Base-by-base conservation (phyloP, 1,284 basidiomycete species). In the Ustilago sp. region DNA sequence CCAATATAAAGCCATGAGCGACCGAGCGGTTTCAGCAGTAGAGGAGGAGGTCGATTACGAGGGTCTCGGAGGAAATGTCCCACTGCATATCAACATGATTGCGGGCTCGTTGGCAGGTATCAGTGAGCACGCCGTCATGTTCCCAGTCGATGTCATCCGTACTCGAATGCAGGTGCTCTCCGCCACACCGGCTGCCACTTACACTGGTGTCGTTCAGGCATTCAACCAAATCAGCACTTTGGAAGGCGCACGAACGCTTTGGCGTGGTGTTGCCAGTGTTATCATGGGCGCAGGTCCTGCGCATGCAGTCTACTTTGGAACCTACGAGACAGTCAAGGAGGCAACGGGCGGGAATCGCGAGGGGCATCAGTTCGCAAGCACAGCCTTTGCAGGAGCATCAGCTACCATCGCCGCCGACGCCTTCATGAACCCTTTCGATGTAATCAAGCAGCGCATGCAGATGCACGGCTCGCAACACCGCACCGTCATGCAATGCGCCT, bases 371-470 rank as follows among this genome's bases (percentile, higher is more conserved):
- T 93, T 92, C 89, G 53, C 92, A 91, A 79, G 94, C 92, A 75
- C 86, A 93, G 95, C 95, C 19, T 84, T 96, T 32, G 97, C 97
- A 34, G 97, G 97, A 77, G 96, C 95, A 60, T 91, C 92, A 1
- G 97, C 97, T 0, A 98, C 96, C 23, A 93, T 97, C 80, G 93
- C 94, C 2, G 93, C 93, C 66, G 97, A 99, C 88, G 96, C 96
- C 8, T 89, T 99, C 68, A 99, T 99, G 97, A 99, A 99, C 87
- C 97, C 97, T 4, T 99, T 99, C 86, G 97, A 99, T 88, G 96
- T 99, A 77, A 94, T 99, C 88, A 99, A 99, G 88, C 96, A 99
- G 89, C 91, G 96, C 59, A 98, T 99, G 97, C 96, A 99, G 88
- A 90, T 99, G 67, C 94, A 94, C 87, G 91, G 93, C 85, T 98